Evolutionary conservation across 345 rosid genomes (phyloP), one percentile per base, ranked within the genome.

Genomic region (Mercurialis annua): DNA sequence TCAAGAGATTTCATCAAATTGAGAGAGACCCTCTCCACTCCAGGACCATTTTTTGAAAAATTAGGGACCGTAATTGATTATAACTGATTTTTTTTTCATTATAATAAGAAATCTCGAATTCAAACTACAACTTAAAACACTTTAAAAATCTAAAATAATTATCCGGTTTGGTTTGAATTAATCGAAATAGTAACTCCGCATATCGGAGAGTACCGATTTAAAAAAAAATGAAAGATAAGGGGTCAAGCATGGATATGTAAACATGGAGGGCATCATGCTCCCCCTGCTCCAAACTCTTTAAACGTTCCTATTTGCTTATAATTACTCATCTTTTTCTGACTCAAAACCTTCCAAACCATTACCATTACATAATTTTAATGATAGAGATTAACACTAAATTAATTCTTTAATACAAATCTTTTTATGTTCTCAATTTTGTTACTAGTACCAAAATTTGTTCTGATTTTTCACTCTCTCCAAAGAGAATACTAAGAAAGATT

Each of bases 221-320:
- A 47, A 47, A 18, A 47, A 47, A 47, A 17, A 47, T 6, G 21
- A 48, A 29, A 10, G 17, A 2, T 3, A 15, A 23, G 42, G 11
- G 36, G 16, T 44, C 47, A 54, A 51, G 74, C 64, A 56, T 55
- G 69, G 38, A 56, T 10, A 10, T 64, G 85, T 69, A 77, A 81
- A 68, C 80, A 83, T 81, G 93, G 93, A 81, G 76, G 85, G 81
- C 88, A 87, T 87, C 85, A 86, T 87, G 96, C 81, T 76, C 83
- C 90, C 87, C 84, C 87, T 77, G 68, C 77, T 76, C 73, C 84
- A 62, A 82, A 84, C 89, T 78, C 83, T 75, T 62, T 78, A 48
- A 71, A 82, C 82, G 79, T 64, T 67, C 27, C 27, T 30, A 64
- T 63, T 59, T 29, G 38, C 60, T 24, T 47, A 55, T n/a, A n/a